phyloP scores from a whole-genome alignment of 768 basidiomycete species.

The Chalciporus chontae region DNA sequence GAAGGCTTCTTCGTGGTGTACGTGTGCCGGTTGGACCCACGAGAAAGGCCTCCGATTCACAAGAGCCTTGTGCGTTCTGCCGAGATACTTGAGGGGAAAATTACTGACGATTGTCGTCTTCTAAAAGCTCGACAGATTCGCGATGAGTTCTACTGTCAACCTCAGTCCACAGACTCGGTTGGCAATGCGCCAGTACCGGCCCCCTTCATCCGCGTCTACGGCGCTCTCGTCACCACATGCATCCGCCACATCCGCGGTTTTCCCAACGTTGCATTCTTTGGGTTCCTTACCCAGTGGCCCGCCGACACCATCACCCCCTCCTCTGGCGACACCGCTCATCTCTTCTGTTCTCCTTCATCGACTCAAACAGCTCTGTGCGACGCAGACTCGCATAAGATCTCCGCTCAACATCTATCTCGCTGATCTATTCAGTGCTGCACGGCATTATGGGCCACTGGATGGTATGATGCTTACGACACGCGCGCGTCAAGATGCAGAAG shows the following conservation, averaged over 20 bases:
- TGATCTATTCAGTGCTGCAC: constrained; percentile 70
- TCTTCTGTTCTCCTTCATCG: constrained; percentile 27
- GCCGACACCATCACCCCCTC: constrained; percentile 21
- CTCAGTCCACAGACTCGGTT: constrained; percentile 40
- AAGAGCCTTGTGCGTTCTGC: constrained; percentile 53
- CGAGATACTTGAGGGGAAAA: too few species aligned
- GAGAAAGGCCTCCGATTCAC: constrained; percentile 64
- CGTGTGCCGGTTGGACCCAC: constrained; percentile 61
- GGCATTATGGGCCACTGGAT: constrained; percentile 69
- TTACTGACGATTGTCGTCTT: background rate
- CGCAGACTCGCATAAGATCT: constrained; percentile 45
- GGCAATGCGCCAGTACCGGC: constrained; percentile 32
- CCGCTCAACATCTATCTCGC: constrained; percentile 60
- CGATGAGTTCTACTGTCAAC: constrained; percentile 65
- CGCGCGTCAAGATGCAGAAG: constrained; percentile 60
- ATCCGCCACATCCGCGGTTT: constrained; percentile 27
- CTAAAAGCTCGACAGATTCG: constrained; percentile 68
- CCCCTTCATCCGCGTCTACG: constrained; percentile 27
- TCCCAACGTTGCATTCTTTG: constrained; percentile 14
- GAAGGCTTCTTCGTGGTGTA: constrained; percentile 70
- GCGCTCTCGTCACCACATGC: constrained; percentile 27
- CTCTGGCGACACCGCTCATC: constrained; percentile 26
- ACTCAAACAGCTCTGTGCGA: constrained; percentile 27
- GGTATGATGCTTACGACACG: constrained; percentile 61
- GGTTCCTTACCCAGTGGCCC: constrained; percentile 21